Percentiles rank a stretch among this genome's conserved stretches.
Conservation (phyloP, 2,329 filamentous ascomycete species). For the Talaromyces sp. region DNA sequence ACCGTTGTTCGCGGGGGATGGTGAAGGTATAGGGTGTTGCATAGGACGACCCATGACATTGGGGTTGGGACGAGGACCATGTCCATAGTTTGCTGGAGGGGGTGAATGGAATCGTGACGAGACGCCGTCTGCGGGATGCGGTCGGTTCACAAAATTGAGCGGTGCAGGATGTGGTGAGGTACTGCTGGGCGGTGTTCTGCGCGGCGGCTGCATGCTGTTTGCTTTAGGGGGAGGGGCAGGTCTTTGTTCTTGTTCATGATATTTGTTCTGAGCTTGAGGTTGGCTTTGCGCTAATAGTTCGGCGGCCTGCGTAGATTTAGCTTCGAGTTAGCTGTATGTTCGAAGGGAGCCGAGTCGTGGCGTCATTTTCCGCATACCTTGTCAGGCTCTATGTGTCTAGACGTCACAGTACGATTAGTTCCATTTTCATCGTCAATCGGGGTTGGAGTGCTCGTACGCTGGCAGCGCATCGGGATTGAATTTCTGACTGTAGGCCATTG, state of each 20-base stretch:
- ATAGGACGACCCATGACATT: slow-evolving; percentile 25
- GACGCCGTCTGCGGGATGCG: slow-evolving; percentile 26
- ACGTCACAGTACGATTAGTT: slow-evolving; percentile 16
- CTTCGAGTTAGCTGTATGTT: slow-evolving; percentile 51
- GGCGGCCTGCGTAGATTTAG: slow-evolving; percentile 7
- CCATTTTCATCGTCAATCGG: background rate
- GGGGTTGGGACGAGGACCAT: slow-evolving; percentile 44
- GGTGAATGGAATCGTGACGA: slow-evolving; percentile 39
- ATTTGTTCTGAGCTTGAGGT: background rate
- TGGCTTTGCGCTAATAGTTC: slow-evolving; percentile 9
- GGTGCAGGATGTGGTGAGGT: slow-evolving; percentile 21
- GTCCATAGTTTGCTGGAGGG: slow-evolving; percentile 45
- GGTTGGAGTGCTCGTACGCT: slow-evolving; percentile 56
- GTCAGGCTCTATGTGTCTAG: slow-evolving; percentile 14
- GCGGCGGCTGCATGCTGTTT: slow-evolving; percentile 12
- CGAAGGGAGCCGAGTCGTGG: background rate
- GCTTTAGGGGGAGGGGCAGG: slow-evolving; percentile 12
- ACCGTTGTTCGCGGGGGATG: slow-evolving; percentile 60
- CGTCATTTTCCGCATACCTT: slow-evolving; percentile 2
- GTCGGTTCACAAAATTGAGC: slow-evolving; percentile 25
- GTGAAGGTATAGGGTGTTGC: slow-evolving; percentile 53
- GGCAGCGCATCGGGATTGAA: slow-evolving; percentile 94
- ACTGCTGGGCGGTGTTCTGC: slow-evolving; percentile 25
- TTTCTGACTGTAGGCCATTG: slow-evolving; percentile 89
- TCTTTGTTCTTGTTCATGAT: slow-evolving; percentile 9